phyloP scores from a whole-genome alignment of 2,329 filamentous ascomycete genomes.

The Metarhizium guizhouense region DNA sequence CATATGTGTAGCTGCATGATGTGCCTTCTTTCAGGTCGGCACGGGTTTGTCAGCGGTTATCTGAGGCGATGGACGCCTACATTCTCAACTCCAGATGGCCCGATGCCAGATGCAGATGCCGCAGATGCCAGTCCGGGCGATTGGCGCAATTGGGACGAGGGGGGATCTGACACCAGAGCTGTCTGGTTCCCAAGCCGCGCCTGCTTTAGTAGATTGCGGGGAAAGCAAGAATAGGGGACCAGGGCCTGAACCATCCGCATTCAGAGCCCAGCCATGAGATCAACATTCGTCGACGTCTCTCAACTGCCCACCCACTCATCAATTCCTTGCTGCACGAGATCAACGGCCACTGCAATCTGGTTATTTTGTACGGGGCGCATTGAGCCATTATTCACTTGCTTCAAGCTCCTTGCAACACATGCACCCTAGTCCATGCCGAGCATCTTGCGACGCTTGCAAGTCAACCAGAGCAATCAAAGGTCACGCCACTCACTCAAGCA shows the following conservation, averaged over 20 bases:
- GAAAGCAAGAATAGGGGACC: conserved; percentile 1
- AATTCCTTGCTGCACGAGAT: not conserved
- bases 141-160: not conserved
- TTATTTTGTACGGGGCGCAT: no score
- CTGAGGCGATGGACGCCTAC: not conserved
- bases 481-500: not conserved
- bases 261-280: not conserved
- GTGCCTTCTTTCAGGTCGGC: not conserved
- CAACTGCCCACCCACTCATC: not conserved
- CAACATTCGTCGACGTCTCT: not conserved
- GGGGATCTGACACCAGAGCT: not conserved
- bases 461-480: not conserved
- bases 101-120: not conserved
- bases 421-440: not conserved
- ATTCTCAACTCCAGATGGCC: not conserved
- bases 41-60: not conserved
- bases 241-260: conserved; percentile 1
- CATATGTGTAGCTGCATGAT: not conserved
- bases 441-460: not conserved
- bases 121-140: not conserved
- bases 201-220: conserved; percentile 3
- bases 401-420: no score
- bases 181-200: not conserved
- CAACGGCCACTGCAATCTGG: no score
- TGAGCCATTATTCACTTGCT: no score